These are phyloP conservation scores for Aspergillus thermomutatus DNA, from an alignment of 2,329 filamentous ascomycete species.

Conservation along the genomic window DNA sequence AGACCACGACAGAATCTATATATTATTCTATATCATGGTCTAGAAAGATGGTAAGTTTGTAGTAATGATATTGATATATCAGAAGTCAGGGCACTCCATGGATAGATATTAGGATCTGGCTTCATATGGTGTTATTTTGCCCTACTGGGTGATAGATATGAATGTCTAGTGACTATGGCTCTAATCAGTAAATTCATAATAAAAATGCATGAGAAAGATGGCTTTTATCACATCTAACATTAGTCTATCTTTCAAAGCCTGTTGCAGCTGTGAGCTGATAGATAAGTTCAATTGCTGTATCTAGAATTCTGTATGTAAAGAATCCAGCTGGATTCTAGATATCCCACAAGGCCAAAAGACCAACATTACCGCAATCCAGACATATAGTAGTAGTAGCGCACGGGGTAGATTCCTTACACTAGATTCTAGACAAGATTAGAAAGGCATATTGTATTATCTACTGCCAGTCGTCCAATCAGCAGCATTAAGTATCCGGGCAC, in stretches of 20 bases:
- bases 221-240: neutral
- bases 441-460: neutral
- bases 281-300: neutral
- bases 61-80: neutral
- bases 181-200: neutral
- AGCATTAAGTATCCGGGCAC: constrained; percentile 6
- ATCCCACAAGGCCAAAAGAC: no score
- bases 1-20: no score
- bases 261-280: neutral
- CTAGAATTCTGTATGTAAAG: neutral
- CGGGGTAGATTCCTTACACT: no score
- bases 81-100: neutral
- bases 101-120: neutral
- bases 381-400: no score
- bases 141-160: neutral
- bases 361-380: no score
- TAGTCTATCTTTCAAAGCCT: neutral
- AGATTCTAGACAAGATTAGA: no score
- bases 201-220: neutral
- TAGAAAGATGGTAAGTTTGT: neutral
- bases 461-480: neutral
- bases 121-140: neutral
- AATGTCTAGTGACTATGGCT: neutral
- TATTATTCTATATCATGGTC: neutral
- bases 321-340: neutral